phyloP scores from a whole-genome alignment of 2,329 filamentous ascomycete species.

The Penicillium sp. region DNA sequence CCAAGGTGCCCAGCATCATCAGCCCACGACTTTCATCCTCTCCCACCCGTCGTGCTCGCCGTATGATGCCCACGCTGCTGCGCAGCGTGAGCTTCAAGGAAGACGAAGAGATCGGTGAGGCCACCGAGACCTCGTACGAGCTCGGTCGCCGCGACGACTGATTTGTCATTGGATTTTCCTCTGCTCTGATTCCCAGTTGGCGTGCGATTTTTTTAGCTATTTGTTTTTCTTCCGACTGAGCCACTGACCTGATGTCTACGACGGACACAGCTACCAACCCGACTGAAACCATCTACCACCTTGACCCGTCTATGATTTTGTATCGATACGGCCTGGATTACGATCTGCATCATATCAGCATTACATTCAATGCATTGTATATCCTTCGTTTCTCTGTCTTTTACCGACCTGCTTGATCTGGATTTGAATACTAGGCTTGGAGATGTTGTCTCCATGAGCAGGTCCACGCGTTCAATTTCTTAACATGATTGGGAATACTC shows the following conservation, averaged over 20 bases:
- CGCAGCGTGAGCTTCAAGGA: slow-evolving; percentile 49
- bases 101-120: slow-evolving; percentile 45
- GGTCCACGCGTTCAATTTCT: neutral
- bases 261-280: neutral
- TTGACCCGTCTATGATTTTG: slow-evolving; percentile 24
- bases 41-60: slow-evolving; percentile 43
- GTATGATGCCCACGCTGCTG: slow-evolving; percentile 44
- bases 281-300: neutral
- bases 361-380: slow-evolving; percentile 28
- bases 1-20: slow-evolving; percentile 38
- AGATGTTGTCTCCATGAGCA: neutral
- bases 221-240: neutral
- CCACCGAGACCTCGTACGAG: slow-evolving; percentile 48
- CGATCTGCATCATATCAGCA: slow-evolving; percentile 36
- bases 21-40: slow-evolving; percentile 38
- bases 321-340: slow-evolving; percentile 35
- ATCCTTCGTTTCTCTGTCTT: slow-evolving; percentile 26
- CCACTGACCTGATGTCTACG: neutral
- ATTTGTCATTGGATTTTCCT: neutral
- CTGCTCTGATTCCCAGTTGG: neutral
- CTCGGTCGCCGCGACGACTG: slow-evolving; percentile 44
- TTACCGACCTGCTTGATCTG: neutral
- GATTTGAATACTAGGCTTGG: slow-evolving; percentile 20
- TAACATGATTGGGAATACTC: neutral
- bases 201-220: slow-evolving; percentile 3